Conservation (phyloP, 441 rosid species). For the Erodium moschatum region DNA sequence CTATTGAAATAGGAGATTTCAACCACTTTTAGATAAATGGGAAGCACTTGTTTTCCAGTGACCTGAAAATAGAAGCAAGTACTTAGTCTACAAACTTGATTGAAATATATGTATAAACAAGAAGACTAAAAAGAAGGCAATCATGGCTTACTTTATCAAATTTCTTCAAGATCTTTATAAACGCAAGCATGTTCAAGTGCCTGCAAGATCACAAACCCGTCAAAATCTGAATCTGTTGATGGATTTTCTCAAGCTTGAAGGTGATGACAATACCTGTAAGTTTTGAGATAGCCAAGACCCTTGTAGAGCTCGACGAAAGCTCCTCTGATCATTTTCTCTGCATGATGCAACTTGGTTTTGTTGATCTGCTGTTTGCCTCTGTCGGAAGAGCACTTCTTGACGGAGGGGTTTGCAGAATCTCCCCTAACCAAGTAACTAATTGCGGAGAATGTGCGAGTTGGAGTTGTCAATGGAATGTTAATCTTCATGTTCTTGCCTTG, state of each 20-base stretch:
- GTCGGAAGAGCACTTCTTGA: conserved; percentile 47
- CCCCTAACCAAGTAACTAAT: conserved; percentile 61
- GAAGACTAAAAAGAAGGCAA: not conserved
- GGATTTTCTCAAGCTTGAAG: too few species aligned
- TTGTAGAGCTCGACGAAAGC: conserved; percentile 72
- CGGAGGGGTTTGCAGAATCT: conserved; percentile 58
- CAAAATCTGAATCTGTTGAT: too few species aligned
- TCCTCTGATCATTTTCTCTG: conserved; percentile 87
- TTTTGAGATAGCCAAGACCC: conserved; percentile 39
- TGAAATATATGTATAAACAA: not conserved
- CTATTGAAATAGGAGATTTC: conserved; percentile 89
- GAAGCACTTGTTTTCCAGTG: conserved; percentile 77
- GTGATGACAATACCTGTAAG: conserved; percentile 40
- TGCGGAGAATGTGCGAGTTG: conserved; percentile 71
- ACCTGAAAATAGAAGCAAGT: conserved; percentile 32
- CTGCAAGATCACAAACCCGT: conserved; percentile 25
- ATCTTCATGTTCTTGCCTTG: conserved; percentile 76
- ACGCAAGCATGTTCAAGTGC: conserved; percentile 87
- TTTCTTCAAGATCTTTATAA: conserved; percentile 17
- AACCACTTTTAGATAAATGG: conserved; percentile 79
- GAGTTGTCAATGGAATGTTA: conserved; percentile 76
- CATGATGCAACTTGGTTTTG: conserved; percentile 66
- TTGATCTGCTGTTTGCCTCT: conserved; percentile 50
- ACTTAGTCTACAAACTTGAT: conserved; percentile 11
- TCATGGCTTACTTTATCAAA: conserved; percentile 60